These are phyloP conservation scores for Eucalyptus urophylla DNA, from an alignment of 345 rosid genomes.

Conservation along the genomic window DNA sequence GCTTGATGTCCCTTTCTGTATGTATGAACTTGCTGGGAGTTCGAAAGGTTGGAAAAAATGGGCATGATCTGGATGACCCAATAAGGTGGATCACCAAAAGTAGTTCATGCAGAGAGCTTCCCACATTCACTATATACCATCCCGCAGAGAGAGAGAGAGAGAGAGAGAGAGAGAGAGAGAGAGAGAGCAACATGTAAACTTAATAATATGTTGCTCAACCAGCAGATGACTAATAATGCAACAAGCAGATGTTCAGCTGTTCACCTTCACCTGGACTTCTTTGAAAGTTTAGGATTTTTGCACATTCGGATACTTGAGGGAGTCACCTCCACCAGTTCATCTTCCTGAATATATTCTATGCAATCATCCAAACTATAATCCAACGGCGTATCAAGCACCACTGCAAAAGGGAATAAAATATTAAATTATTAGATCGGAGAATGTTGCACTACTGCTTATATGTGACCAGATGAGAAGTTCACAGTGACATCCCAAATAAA, in stretches of 20 bases:
- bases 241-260: background rate
- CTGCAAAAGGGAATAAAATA: conserved; percentile 20
- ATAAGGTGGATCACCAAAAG: background rate
- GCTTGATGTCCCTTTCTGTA: background rate
- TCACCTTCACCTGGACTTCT: conserved; percentile 34
- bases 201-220: background rate
- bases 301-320: conserved; percentile 79
- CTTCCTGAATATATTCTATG: conserved; percentile 96
- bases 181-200: background rate
- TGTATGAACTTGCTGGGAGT: background rate
- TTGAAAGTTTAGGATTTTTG: conserved; percentile 69
- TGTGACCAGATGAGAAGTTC: background rate
- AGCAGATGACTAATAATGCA: background rate
- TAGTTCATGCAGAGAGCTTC: background rate
- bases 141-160: background rate
- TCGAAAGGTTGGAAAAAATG: background rate
- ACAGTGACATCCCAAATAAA: background rate
- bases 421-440: background rate
- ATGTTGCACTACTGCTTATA: background rate
- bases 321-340: conserved; percentile 95
- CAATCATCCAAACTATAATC: conserved; percentile 92
- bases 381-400: conserved; percentile 81
- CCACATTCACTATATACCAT: background rate
- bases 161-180: background rate
- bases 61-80: background rate